Base-by-base conservation (phyloP, 768 basidiomycete species). In the Erythrobasidium yunnanense region DNA sequence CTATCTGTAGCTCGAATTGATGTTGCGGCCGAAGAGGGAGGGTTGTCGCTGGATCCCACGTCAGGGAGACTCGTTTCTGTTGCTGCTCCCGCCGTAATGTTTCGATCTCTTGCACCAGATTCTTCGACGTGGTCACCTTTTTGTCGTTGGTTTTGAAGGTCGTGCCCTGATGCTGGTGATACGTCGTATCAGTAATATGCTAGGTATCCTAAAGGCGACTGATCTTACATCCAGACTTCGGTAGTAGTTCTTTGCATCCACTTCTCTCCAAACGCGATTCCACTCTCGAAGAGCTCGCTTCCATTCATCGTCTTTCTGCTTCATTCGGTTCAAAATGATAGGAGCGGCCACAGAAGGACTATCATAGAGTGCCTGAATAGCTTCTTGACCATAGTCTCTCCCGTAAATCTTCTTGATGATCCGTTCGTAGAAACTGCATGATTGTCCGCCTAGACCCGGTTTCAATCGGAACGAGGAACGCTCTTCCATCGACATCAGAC, bases 291-390 rank as follows among this genome's bases (percentile, higher is more conserved):
- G 88, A 29, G 87, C 85, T 32, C 88, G 82, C 73, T 89, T 85
- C 95, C 95, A 99, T 74, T 99, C 95, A 68, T 95, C 92, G 75
- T 96, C 88, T 76, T 92, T 95, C 74, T 85, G 84, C 78, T 89
- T 91, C 49, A 99, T 79, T 8, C 95, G 84, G 46, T 82, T 79
- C 1, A 97, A 82, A 4, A 96, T 88, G 66, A 97, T 88, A 0
- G 93, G 92, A 7, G 96, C 85, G 1, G 91, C 84, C 52, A 92
- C 85, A 50, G 82, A 84, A 0, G 95, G 95, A 70, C 85, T 86
- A 49, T 97, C 92, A 76, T 96, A 90, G 66, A 99, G 77, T 1
- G 91, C 89, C 68, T 85, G 82, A 25, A 89, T 82, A 34, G 92
- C 82, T 75, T 92, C 90, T 22, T 76, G 66, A 8, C 86, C 84